These are phyloP conservation scores for Tylopilus subfusipes DNA, from an alignment of 768 basidiomycete genomes.

Conservation along the genomic window DNA sequence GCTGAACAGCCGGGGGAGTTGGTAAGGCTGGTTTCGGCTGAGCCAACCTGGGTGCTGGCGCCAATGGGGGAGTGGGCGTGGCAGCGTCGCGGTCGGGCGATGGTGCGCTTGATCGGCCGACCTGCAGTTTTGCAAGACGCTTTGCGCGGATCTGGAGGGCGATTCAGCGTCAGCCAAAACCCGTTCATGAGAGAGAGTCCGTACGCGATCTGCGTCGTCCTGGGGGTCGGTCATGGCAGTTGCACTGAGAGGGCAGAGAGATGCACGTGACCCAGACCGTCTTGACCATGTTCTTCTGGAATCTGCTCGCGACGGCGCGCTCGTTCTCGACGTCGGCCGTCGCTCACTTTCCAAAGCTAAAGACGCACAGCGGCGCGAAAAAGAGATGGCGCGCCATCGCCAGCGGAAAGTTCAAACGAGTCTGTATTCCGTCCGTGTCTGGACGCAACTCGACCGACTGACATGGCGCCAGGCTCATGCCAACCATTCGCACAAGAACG, in stretches of 20 bases:
- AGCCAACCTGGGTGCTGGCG: conserved; percentile 31
- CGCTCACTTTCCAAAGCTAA: conserved; percentile 67
- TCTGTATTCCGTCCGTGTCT: conserved; percentile 32
- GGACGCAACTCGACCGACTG: background rate
- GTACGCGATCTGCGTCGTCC: conserved; percentile 79
- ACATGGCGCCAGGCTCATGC: conserved; percentile 52
- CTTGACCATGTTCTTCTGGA: conserved; percentile 29
- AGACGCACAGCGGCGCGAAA: conserved; percentile 77
- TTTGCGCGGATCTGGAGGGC: conserved; percentile 78
- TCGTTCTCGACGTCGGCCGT: conserved; percentile 60
- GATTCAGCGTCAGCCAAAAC: background rate
- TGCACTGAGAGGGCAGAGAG: background rate
- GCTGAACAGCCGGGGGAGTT: conserved; percentile 23
- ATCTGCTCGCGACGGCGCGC: conserved; percentile 30
- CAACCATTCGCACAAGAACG: conserved; percentile 71
- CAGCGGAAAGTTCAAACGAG: conserved; percentile 74
- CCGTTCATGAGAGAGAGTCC: background rate
- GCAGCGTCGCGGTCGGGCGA: conserved; percentile 20
- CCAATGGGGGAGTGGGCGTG: conserved; percentile 25
- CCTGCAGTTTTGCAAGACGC: conserved; percentile 81
- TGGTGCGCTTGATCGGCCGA: conserved; percentile 36
- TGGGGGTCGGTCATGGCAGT: conserved; percentile 47
- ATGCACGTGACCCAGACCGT: conserved; percentile 16
- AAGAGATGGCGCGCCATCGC: conserved; percentile 74
- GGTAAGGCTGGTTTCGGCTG: conserved; percentile 33